A percentile compares a stretch with the other conserved stretches of the same genome.
phyloP scores from a whole-genome alignment of 495 filamentous ascomycete species.

The Aspergillus kassunensis region DNA sequence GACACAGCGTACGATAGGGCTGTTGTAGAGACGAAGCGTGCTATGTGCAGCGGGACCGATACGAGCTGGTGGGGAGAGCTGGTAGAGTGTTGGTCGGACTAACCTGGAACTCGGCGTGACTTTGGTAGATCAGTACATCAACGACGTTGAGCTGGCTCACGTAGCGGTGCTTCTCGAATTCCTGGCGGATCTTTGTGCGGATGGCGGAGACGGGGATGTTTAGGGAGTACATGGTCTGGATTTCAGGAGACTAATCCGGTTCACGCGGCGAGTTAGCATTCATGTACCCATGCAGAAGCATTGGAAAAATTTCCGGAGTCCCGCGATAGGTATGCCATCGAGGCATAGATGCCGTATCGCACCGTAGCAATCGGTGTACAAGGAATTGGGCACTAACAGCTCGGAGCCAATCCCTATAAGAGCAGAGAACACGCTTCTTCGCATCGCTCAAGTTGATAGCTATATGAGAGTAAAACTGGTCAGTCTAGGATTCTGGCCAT shows the following conservation, averaged over 20 bases:
- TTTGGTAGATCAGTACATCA: conserved; percentile 84
- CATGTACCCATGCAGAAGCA: background rate
- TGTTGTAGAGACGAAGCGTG: background rate
- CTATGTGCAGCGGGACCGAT: background rate
- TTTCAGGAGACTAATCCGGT: conserved; percentile 82
- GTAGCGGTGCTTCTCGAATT: conserved; percentile 94
- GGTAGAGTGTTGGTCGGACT: conserved; percentile 6
- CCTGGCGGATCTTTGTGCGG: conserved; percentile 91
- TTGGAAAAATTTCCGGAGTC: background rate
- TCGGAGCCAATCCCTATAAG: conserved; percentile 92
- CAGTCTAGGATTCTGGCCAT: conserved; percentile 27
- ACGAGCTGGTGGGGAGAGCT: background rate
- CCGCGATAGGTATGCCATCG: background rate
- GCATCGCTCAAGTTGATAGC: conserved; percentile 86
- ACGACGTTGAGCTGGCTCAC: conserved; percentile 83
- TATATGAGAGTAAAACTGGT: conserved; percentile 33
- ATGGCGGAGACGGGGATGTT: conserved; percentile 82
- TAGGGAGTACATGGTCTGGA: conserved; percentile 93
- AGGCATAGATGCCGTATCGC: background rate
- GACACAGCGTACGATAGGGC: no score
- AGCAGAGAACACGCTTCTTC: conserved; percentile 70
- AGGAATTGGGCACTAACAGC: conserved; percentile 59
- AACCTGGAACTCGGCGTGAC: conserved; percentile 85
- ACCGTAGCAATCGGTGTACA: background rate
- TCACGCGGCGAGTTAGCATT: conserved; percentile 5